Base-by-base conservation (phyloP, 139 green algal genomes). In the Chlorella sp. region DNA sequence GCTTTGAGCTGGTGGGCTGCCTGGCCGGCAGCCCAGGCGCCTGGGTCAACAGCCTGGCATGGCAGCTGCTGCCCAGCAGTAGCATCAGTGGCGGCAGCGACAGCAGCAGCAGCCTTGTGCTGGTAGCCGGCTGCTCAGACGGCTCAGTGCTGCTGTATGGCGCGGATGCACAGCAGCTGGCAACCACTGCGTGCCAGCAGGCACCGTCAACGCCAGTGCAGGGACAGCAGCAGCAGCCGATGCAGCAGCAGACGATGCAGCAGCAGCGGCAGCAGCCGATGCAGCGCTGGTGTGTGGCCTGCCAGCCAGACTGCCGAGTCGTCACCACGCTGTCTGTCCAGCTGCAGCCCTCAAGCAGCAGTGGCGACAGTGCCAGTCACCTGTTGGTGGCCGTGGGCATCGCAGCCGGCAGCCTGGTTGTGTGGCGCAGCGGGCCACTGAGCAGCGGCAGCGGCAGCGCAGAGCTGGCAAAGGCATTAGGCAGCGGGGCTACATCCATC, bases 91-190 rank as follows among this genome's bases (percentile, higher is more conserved):
- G 63, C 63, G 30, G 12, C 56, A 38, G 28, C 44, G 57, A 9
- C 30, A 74, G n/a, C 47, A 34, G 32, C 28, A 78, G 60, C 47
- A 79, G 32, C 32, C 36, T 92, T 30, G 17, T 84, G 26, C 84
- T 92, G 55, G 68, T 75, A 32, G 57, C 80, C 5, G 89, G 89
- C 32, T 72, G 62, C 75, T 75, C 74, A 18, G 85, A 90, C 16
- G 89, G 89, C 28, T 65, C 69, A 12, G 84, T 92, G 32, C 28
- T 51, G 38, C 82, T 91, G 34, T 86, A 85, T 65, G 70, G 70
- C 21, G 74, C 76, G 21, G 30, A 62, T 30, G 84, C 74, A 3
- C 41, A 39, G 15, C 55, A 36, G 18, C 64, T 92, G 38, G 86
- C 74, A 1, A 55, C n/a, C 4, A 30, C 83, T 1, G 25, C 17